Percentiles rank a stretch among this genome's conserved stretches.
phyloP scores from a whole-genome alignment of 2,329 filamentous ascomycete species.

The Venturia effusa region DNA sequence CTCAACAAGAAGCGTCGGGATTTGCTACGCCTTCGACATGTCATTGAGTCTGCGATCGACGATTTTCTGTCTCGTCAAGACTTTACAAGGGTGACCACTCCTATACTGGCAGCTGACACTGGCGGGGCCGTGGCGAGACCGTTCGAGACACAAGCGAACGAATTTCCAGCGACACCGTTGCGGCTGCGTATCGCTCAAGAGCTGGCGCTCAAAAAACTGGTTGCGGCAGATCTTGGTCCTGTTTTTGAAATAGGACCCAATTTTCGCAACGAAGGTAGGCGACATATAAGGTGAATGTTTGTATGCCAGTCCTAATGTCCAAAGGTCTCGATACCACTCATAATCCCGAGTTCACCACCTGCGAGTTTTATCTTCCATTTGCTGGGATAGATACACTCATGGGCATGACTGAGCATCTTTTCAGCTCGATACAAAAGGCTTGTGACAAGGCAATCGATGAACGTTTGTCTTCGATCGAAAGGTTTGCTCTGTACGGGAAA shows the following conservation, averaged over 20 bases:
- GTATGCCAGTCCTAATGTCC: not conserved
- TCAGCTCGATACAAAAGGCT: slow-evolving; percentile 28
- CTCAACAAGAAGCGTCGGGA: slow-evolving; percentile 59
- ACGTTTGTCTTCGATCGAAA: slow-evolving; percentile 39
- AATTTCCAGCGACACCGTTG: slow-evolving; percentile 60
- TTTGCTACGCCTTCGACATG: slow-evolving; percentile 61
- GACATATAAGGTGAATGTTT: not conserved
- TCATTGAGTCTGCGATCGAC: slow-evolving; percentile 63
- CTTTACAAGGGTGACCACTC: slow-evolving; percentile 85
- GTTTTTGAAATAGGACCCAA: slow-evolving; percentile 89
- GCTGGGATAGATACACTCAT: slow-evolving; percentile 68
- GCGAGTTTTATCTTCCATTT: slow-evolving; percentile 91
- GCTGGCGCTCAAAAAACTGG: slow-evolving; percentile 84
- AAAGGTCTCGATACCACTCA: slow-evolving; percentile 68
- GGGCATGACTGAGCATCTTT: slow-evolving; percentile 59
- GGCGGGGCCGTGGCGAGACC: slow-evolving; percentile 83
- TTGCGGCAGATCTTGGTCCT: slow-evolving; percentile 77
- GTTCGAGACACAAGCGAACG: slow-evolving; percentile 70
- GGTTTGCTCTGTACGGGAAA: slow-evolving; percentile 22
- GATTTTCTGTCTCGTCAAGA: slow-evolving; percentile 58
- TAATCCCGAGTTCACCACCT: slow-evolving; percentile 95
- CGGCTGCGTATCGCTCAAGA: slow-evolving; percentile 85
- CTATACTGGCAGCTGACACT: slow-evolving; percentile 70
- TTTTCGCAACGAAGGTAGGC: slow-evolving; percentile 78
- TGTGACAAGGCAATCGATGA: slow-evolving; percentile 16